phyloP scores from a whole-genome alignment of 331 rosid genomes.

The Spiraea crenata region DNA sequence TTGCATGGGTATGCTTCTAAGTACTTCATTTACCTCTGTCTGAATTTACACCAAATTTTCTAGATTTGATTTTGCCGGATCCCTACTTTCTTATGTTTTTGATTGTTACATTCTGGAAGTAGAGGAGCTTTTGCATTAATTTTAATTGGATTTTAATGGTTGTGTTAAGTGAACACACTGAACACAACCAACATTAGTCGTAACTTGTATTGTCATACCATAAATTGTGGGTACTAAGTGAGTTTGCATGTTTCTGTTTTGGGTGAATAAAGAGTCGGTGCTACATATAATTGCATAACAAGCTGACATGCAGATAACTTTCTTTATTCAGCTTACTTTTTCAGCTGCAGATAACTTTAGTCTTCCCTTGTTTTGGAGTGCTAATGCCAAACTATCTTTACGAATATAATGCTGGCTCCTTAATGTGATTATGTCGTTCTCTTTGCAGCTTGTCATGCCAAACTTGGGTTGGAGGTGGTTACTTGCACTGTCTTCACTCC shows the following conservation, averaged over 20 bases:
- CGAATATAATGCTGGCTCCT: conserved; percentile 14
- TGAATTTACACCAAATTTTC: not conserved
- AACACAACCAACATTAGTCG: not conserved
- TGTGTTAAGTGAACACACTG: not conserved
- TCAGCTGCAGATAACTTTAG: not conserved
- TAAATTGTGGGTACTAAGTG: not conserved
- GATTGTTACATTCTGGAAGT: not conserved
- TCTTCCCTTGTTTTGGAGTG: not conserved
- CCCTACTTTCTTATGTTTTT: not conserved
- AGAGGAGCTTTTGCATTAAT: not conserved
- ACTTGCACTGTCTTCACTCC: conserved; percentile 80
- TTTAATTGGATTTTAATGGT: not conserved
- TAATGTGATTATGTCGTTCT: conserved; percentile 29
- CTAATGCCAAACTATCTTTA: not conserved
- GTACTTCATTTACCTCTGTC: conserved; percentile 13
- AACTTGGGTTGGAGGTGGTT: conserved; percentile 96
- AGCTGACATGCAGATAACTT: not conserved
- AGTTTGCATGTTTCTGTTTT: not conserved
- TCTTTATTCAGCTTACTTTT: not conserved
- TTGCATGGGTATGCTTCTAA: conserved; percentile 77
- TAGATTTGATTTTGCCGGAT: conserved; percentile 1
- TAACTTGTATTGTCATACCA: not conserved
- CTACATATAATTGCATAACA: not conserved
- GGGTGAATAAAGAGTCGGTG: not conserved
- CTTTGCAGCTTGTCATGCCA: conserved; percentile 87